Base-by-base conservation (phyloP, 208 protist genomes). In the Trichomonas tenax region DNA sequence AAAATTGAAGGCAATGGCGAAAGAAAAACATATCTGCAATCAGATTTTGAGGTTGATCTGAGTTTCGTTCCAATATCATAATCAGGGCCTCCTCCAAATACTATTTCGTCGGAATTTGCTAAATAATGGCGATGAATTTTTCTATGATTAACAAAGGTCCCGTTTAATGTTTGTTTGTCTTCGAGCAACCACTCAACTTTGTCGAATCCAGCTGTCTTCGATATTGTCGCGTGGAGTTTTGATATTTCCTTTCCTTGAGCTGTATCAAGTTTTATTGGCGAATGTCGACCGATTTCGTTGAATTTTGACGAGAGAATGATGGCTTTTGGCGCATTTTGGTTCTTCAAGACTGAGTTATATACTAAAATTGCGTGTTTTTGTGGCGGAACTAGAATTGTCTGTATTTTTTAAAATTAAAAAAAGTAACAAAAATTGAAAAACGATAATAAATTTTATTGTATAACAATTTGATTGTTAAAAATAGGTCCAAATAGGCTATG, bases 101-200 rank as follows among this genome's bases (percentile, higher is more conserved):
- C 82, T 8, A 89, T 89, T 46, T 89, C 82, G 48, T 89, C 82
- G 9, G n/a, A n/a, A 89, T 89, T 44, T 23, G 10, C 23, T 34
- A 89, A 3, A 6, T 46, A 46, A n/a, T 46, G 40, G 48, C 82
- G 82, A 31, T 89, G 82, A 89, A 89, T 89, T 89, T 89, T 89
- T 89, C 82, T 45, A 31, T 46, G 14, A 89, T 89, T 89, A n/a
- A 89, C 82, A 89, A 46, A 89, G 48, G 82, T 89, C n/a, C 82
- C 82, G 48, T 89, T 89, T 46, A 89, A 46, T 1, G 82, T 44
- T 23, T 89, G 17, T n/a, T 89, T 89, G 40, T 89, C 82, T 46
- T 89, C 82, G 9, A 89, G 14, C 9, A 89, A 8, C 34, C 34
- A 89, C 14, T 31, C 36, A n/a, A 44, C 82, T 46, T 46, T 89